Conservation (phyloP, 441 rosid species). For the Capsella rubella region DNA sequence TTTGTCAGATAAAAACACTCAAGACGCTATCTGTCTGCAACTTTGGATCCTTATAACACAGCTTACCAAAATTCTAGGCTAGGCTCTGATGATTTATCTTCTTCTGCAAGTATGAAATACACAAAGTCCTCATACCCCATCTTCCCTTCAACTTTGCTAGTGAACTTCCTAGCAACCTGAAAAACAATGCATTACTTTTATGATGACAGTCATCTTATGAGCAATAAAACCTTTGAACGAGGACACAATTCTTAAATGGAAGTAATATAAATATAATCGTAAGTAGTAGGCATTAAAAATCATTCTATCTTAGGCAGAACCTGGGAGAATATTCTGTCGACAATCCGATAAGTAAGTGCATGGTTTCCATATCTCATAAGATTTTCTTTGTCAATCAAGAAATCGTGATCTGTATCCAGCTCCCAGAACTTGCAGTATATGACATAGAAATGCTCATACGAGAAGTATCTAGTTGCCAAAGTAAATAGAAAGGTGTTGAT, state of each 20-base stretch:
- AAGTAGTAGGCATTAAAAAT: background rate
- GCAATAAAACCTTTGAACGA: constrained; percentile 12
- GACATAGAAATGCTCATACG: constrained; percentile 97
- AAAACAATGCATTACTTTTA: constrained; percentile 30
- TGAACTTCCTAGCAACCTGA: constrained; percentile 90
- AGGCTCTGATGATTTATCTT: constrained; percentile 95
- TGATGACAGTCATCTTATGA: constrained; percentile 25
- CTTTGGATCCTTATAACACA: constrained; percentile 52
- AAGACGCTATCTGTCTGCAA: background rate
- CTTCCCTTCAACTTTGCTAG: constrained; percentile 92
- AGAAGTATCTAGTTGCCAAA: constrained; percentile 69
- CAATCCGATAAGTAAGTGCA: constrained; percentile 98
- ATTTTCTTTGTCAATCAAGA: constrained; percentile 97
- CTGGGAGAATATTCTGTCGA: constrained; percentile 98
- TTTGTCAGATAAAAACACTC: constrained; percentile 16
- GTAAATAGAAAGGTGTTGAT: constrained; percentile 6
- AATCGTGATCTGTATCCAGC: constrained; percentile 98
- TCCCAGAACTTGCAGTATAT: constrained; percentile 99
- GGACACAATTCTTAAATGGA: constrained; percentile 7
- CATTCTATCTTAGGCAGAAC: constrained; percentile 40
- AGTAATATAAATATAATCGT: background rate
- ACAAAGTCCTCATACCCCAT: constrained; percentile 99
- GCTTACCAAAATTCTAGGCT: constrained; percentile 97
- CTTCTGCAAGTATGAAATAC: constrained; percentile 94
- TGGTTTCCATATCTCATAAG: constrained; percentile 98